Conservation (phyloP, 2,329 filamentous ascomycete species). For the Microsporum audouinii region DNA sequence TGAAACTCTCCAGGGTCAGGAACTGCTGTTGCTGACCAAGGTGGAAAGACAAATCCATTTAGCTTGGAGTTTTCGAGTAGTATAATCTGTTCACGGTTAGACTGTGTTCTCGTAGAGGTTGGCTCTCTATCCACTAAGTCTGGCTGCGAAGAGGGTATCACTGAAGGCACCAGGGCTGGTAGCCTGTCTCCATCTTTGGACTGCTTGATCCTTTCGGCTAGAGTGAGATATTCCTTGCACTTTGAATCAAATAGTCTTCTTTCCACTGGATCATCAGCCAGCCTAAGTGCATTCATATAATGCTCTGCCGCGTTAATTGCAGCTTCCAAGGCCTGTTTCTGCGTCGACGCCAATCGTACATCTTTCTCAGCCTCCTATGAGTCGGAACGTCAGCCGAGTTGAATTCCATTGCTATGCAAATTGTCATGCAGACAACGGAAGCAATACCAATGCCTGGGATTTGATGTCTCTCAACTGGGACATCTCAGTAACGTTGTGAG, state of each 20-base stretch:
- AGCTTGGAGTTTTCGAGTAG: conserved; percentile 66
- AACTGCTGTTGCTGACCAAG: conserved; percentile 53
- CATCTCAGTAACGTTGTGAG: conserved; percentile 5
- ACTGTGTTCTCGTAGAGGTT: conserved; percentile 47
- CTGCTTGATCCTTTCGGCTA: conserved; percentile 65
- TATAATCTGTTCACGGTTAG: conserved; percentile 63
- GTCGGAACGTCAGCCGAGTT: not conserved
- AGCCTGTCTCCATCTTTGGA: conserved; percentile 14
- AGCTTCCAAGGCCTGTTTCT: conserved; percentile 57
- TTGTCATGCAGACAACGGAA: not conserved
- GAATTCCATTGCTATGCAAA: not conserved
- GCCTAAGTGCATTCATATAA: conserved; percentile 63
- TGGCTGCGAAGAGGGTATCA: conserved; percentile 16
- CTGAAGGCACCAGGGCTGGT: conserved; percentile 13
- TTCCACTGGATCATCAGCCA: conserved; percentile 48
- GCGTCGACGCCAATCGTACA: conserved; percentile 40
- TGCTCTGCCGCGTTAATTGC: conserved; percentile 68
- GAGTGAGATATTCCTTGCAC: conserved; percentile 56
- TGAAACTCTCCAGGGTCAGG: conserved; percentile 54
- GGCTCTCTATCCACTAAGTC: conserved; percentile 34
- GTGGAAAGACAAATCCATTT: conserved; percentile 72
- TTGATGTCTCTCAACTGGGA: conserved; percentile 8
- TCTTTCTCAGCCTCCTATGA: conserved; percentile 14
- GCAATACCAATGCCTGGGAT: conserved; percentile 10
- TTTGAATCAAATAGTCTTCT: conserved; percentile 55